Evolutionary conservation across 1,139 yeast species (phyloP), one percentile per base, ranked within the genome.

Genomic region (Protomyces macrosporus): DNA sequence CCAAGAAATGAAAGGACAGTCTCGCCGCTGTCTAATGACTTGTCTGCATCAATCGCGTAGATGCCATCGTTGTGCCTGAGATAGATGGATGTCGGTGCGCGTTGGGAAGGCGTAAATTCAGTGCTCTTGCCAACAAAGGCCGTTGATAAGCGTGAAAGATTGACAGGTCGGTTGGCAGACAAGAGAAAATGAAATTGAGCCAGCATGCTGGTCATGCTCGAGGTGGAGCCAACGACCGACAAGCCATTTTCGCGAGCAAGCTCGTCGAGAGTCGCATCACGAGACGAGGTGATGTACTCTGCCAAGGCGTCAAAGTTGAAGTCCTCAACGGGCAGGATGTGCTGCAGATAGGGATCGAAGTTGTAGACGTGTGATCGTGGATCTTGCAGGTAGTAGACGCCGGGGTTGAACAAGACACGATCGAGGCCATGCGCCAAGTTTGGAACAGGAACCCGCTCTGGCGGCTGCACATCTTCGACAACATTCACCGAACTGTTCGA

Each of bases 171-270:
- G 70, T 82, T 79, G 70, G 86, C 85, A 36, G 95, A 83, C 10
- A 93, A 71, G 30, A 86, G 72, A 66, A 75, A 79, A 74, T 93
- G 97, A 67, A 91, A 78, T 65, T 90, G 96, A 10, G 85, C 79
- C 60, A 93, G 78, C 0, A 86, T 76, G 0, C 86, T 80, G 0
- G 98, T 90, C 87, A 93, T 81, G 1, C 97, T 87, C 32, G 96
- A 88, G 0, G 98, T 90, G 0, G 97, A 90, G 1, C 95, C 88
- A 67, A 83, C 83, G 72, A 80, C 91, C 65, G 77, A 79, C 34
- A 78, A 75, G 16, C 75, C 71, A 33, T 75, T 65, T 5, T 73
- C 67, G 9, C 69, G 69, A 0, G 95, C 85, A 14, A 87, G 74
- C 7, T 76, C 67, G 0, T 82, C 72, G 60, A 91, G 76, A 0